Conservation (phyloP, 2,329 filamentous ascomycete genomes). For the Lecanicillium sp. region DNA sequence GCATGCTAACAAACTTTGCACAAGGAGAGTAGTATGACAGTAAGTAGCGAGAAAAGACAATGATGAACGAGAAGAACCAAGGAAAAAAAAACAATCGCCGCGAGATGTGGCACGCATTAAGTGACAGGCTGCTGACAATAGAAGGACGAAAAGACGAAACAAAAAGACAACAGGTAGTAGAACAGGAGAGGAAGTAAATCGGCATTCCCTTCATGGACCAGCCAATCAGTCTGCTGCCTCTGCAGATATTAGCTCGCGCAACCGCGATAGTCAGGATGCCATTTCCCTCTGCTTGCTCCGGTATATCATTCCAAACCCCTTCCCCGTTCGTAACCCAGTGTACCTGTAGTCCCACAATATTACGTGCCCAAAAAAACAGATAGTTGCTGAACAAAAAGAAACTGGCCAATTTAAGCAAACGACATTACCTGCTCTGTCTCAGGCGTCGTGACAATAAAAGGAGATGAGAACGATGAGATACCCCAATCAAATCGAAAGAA, state of each 20-base stretch:
- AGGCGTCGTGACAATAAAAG: conserved; percentile 28
- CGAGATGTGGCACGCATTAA: conserved; percentile 32
- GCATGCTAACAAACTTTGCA: conserved; percentile 20
- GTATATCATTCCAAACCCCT: conserved; percentile 14
- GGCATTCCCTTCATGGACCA: conserved; percentile 44
- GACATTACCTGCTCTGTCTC: conserved; percentile 30
- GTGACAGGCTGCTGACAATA: conserved; percentile 30
- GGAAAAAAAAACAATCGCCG: conserved; percentile 8
- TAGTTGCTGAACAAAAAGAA: conserved; percentile 13
- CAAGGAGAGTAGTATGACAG: conserved; percentile 23
- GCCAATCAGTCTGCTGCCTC: conserved; percentile 38
- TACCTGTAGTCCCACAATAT: conserved; percentile 14
- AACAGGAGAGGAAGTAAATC: conserved; percentile 24
- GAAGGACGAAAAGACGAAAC: conserved; percentile 29
- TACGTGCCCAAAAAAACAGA: conserved; percentile 17
- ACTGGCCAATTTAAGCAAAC: conserved; percentile 8
- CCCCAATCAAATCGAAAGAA: conserved; percentile 18
- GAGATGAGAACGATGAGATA: conserved; percentile 22
- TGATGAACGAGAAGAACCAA: conserved; percentile 10
- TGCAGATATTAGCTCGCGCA: conserved; percentile 42
- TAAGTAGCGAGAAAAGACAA: conserved; percentile 6
- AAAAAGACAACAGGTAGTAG: conserved; percentile 31
- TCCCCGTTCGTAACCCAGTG: conserved; percentile 12
- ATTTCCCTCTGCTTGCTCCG: conserved; percentile 22
- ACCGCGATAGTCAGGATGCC: conserved; percentile 25